Conservation (phyloP, 805 yeast species). For the Hanseniaspora nectarophila region DNA sequence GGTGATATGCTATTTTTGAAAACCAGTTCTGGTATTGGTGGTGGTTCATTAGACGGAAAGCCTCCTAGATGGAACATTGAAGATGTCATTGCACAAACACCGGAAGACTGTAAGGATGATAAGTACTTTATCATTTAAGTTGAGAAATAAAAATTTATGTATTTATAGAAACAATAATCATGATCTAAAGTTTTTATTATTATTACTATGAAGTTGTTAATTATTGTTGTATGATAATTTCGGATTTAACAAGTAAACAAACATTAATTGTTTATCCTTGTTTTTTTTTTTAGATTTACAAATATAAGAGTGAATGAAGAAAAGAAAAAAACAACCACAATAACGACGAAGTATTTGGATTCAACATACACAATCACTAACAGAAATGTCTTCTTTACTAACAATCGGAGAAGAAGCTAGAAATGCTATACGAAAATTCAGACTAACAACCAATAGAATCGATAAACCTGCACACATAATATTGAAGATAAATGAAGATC, state of each 20-base stretch:
- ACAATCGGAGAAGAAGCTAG: constrained; percentile 51
- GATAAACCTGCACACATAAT: constrained; percentile 49
- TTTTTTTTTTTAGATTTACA: too few species aligned
- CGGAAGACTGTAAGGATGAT: constrained; percentile 44
- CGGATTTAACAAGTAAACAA: too few species aligned
- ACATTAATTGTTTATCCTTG: too few species aligned
- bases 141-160: background rate
- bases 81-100: constrained; percentile 62
- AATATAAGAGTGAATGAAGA: too few species aligned
- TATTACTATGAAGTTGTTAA: too few species aligned
- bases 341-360: too few species aligned
- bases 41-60: constrained; percentile 48
- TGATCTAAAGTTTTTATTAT: too few species aligned
- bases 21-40: constrained; percentile 64
- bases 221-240: too few species aligned
- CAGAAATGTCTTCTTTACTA: constrained; percentile 39
- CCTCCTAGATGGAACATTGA: constrained; percentile 69
- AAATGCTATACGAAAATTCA: constrained; percentile 52
- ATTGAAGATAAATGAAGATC: constrained; percentile 26
- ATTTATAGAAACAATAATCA: background rate
- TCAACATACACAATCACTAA: background rate
- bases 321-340: too few species aligned
- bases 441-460: constrained; percentile 59
- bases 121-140: constrained; percentile 27
- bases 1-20: too few species aligned